Base-by-base conservation (phyloP, 805 yeast genomes). In the Myxozyma geophila region DNA sequence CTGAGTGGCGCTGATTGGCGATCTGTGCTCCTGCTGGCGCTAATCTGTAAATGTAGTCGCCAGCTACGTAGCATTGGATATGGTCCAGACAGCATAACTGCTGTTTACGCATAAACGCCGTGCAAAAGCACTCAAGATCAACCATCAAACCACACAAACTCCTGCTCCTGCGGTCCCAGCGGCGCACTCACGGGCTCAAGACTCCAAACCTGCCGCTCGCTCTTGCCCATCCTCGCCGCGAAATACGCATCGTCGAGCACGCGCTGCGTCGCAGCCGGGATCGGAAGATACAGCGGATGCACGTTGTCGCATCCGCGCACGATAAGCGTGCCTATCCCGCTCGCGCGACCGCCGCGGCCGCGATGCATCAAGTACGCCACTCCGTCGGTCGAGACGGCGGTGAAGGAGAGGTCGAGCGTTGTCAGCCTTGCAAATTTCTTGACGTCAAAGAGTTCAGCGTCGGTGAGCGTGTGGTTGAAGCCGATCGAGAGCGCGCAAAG, bases 371-470 rank as follows among this genome's bases (percentile, higher is more conserved):
- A 33, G 17, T 54, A 54, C 21, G 50, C 28, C 1, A 54, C 41
- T 41, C 58, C 58, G 23, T 54, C 58, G n/a, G 58, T 54, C 15
- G 58, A 54, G n/a, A 54, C 49, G 35, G 49, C 50, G 6, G 50
- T 54, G 21, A 43, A 35, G 6, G 50, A 43, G n/a, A 54, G 7
- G 33, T 54, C 58, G 17, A 54, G 43, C 6, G 43, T 35, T 35
- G 15, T 13, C 33, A 54, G 17, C 1, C 19, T 13, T 9, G 19
- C 5, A 43, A 54, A 43, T n/a, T 43, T 54, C 50, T 54, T 54
- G 10, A 54, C 50, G 17, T 54, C 58, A 17, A 43, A 54, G n/a
- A 54, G 21, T 13, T 54, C 50, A 2, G 58, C 43, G 28, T 54
- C 58, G 5, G 41, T 43, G 7, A 54, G 19, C 33, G 50, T 54